Percentiles rank a stretch among this genome's conserved stretches.
phyloP scores from a whole-genome alignment of 1,284 basidiomycete genomes.

The Cryptococcus jaspeensis region DNA sequence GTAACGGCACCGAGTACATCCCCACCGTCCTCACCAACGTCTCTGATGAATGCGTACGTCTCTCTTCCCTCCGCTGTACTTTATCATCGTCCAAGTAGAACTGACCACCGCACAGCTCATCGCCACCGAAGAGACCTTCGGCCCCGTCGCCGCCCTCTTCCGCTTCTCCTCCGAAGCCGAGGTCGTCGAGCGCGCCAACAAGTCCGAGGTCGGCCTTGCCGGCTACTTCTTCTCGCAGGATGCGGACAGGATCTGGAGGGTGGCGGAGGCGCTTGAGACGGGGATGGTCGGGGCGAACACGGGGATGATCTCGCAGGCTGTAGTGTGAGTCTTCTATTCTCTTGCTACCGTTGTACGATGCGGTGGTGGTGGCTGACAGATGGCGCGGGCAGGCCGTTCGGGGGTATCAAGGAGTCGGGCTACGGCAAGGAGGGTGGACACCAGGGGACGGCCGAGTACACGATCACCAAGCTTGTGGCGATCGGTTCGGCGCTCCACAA shows the following conservation, averaged over 20 bases:
- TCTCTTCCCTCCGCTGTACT: not conserved
- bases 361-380: not conserved
- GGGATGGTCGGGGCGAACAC: slow-evolving; percentile 79
- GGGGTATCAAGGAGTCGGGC: slow-evolving; percentile 61
- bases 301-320: slow-evolving; percentile 62
- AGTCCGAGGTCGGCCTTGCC: slow-evolving; percentile 80
- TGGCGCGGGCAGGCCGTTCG: slow-evolving; percentile 64
- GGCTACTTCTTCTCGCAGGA: slow-evolving; percentile 91
- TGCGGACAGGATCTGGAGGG: slow-evolving; percentile 85
- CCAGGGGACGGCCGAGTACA: slow-evolving; percentile 46
- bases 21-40: slow-evolving; percentile 90
- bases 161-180: slow-evolving; percentile 93
- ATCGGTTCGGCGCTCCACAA: slow-evolving; percentile 27
- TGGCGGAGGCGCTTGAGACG: slow-evolving; percentile 95
- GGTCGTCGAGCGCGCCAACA: slow-evolving; percentile 80
- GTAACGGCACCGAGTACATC: slow-evolving; percentile 68
- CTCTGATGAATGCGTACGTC: slow-evolving; percentile 60
- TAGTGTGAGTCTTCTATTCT: slow-evolving; percentile 53
- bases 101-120: slow-evolving; percentile 23
- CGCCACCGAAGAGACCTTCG: slow-evolving; percentile 82
- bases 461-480: slow-evolving; percentile 43
- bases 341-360: not conserved
- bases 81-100: not conserved
- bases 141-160: slow-evolving; percentile 61
- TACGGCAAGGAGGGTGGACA: slow-evolving; percentile 47